Evolutionary conservation across 495 filamentous ascomycete genomes (phyloP), one percentile per base, ranked within the genome.

Genomic region (Xanthoparmelia taractica): DNA sequence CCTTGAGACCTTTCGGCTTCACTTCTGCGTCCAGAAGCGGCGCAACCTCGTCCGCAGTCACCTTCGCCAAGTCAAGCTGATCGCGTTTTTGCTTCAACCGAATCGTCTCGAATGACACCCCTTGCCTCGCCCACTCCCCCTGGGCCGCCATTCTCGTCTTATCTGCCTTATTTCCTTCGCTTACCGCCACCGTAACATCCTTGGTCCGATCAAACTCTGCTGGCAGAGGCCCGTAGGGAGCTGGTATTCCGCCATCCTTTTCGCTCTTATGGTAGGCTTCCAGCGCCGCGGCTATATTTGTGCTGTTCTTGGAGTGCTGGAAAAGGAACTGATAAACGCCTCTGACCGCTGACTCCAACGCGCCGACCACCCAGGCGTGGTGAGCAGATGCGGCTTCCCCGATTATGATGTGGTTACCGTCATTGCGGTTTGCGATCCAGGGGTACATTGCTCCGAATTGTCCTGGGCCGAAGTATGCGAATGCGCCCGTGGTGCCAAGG

Each of bases 381-480:
- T 68, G 66, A 12, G 66, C 64, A 12, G 66, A 68, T n/a, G 66
- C 64, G 15, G 64, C 64, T 60, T 68, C 66, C 5, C 66, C 66
- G 45, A 68, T 66, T 34, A 68, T 65, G 70, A 64, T 56, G 27
- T 78, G 77, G 68, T 77, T 64, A 2, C 64, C 64, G 52, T 66
- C 61, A 37, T 66, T 66, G 60, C 61, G 61, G 13, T 36, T 58
- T 61, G 57, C 43, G 38, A 66, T 59, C 31, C 50, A 66, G 33
- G 64, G 64, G 62, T 74, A 79, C 18, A 76, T 41, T 50, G 67
- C 64, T 52, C 59, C 50, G 67, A 79, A 79, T 63, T 80, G 76
- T 15, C 72, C 72, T 1, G 78, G 77, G 10, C 76, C 72, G 58
- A 79, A 80, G 7, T 74, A 70, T 7, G 78, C 77, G 55, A 78